Base-by-base conservation (phyloP, 176 grass and related monocot species). In the Eragrostis curvula region DNA sequence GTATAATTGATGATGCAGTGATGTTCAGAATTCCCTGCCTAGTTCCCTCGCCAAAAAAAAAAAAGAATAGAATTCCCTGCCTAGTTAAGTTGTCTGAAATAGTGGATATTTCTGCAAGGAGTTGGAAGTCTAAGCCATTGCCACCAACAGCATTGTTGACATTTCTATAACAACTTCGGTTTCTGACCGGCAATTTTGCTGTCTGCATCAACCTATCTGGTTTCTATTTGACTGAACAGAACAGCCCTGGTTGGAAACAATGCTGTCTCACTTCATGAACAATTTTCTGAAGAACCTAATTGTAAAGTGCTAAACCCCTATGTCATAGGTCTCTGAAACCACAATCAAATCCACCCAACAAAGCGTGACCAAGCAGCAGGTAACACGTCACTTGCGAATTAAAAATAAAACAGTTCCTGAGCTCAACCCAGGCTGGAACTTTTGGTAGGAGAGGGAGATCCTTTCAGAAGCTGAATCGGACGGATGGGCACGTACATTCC, bases 381-480 rank as follows among this genome's bases (percentile, higher is more conserved):
- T 48, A 58, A n/a, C 66, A 9, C 30, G 30, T 43, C 14, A 68
- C 18, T 42, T 68, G 14, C 16, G 23, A 77, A 62, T 25, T 48
- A 74, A n/a, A 59, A 64, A 68, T 5, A 12, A 8, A 27, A 61
- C 58, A 49, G 81, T 60, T 84, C 48, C 14, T 45, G 52, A 20
- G 75, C 17, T 32, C 17, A 36, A 4, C 58, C 66, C 77, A 80
- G 82, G 63, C 64, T 85, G 87, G 71, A 65, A 2, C 32, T 63
- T 81, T 70, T 28, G 88, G 87, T 71, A 74, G 82, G 71, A 43
- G 47, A 72, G 12, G 24, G 40, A 80, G 47, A 68, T 89, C 47
- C 90, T 89, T 84, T 75, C 61, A 79, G 74, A 82, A 79, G 78
- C 20, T 79, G 83, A 82, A 70, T 83, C 75, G 23, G 68, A 82